Percentiles rank a stretch among this genome's conserved stretches.
phyloP scores from a whole-genome alignment of 805 yeast genomes.

The Pichia kluyveri region DNA sequence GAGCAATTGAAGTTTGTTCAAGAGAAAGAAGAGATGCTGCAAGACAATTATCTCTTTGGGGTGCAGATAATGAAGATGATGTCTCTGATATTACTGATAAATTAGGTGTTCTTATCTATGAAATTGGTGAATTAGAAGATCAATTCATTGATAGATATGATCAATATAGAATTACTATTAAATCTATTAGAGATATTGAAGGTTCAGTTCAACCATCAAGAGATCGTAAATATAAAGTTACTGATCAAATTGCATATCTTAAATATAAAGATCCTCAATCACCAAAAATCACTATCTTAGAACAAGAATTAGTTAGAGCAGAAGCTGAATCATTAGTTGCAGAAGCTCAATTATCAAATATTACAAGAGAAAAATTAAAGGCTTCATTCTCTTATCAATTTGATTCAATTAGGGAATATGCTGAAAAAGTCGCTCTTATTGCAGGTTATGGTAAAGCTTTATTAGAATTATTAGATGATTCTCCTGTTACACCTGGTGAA shows the following conservation, averaged over 20 bases:
- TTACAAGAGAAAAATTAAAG: slow-evolving; percentile 79
- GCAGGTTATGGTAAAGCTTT: slow-evolving; percentile 88
- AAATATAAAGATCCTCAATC: slow-evolving; percentile 82
- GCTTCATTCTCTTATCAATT: slow-evolving; percentile 79
- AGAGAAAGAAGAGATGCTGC: slow-evolving; percentile 77
- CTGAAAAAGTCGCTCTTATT: slow-evolving; percentile 78
- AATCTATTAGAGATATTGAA: slow-evolving; percentile 76
- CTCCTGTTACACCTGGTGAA: slow-evolving; percentile 88
- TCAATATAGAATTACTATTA: slow-evolving; percentile 75
- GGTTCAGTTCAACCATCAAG: slow-evolving; percentile 83
- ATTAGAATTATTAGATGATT: slow-evolving; percentile 72
- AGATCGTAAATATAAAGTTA: slow-evolving; percentile 77
- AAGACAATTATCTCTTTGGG: slow-evolving; percentile 77
- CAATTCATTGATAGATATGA: slow-evolving; percentile 81
- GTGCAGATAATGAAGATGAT: slow-evolving; percentile 79
- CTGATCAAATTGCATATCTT: slow-evolving; percentile 76
- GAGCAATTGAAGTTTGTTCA: slow-evolving; percentile 69
- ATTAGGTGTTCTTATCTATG: slow-evolving; percentile 73
- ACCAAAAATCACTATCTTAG: slow-evolving; percentile 70
- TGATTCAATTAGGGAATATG: slow-evolving; percentile 76
- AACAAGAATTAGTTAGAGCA: slow-evolving; percentile 85
- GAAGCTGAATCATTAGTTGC: slow-evolving; percentile 90
- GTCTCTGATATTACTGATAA: slow-evolving; percentile 83
- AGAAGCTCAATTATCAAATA: slow-evolving; percentile 83
- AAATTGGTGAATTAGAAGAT: slow-evolving; percentile 80